Base-by-base conservation (phyloP, 2,329 filamentous ascomycete species). In the Paecilomyces dactylethromorphus region DNA sequence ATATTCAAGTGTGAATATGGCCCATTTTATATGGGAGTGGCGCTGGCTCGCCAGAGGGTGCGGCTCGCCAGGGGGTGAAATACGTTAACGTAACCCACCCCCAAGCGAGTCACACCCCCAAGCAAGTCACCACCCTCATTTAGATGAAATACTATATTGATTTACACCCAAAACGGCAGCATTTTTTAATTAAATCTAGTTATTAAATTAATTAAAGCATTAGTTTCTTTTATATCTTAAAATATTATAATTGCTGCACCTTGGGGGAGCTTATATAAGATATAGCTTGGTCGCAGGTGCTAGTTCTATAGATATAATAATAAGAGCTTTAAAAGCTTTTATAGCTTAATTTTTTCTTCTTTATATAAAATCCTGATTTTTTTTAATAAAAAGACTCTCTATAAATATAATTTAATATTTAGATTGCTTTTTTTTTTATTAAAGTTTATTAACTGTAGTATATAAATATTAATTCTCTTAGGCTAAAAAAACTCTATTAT, bases 401-500 rank as follows among this genome's bases (percentile, higher is more conserved):
- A 18, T 33, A 53, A 18, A 15, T 21, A 31, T 49, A n/a, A 58
- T 56, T 49, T 56, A 8, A 13, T 18, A 6, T 5, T 10, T 50
- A 22, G 45, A 50, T 50, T 11, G n/a, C 5, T 18, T 15, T 10
- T 12, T 50, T 24, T 50, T 50, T n/a, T 53, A 39, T 11, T 33
- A 15, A 21, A 21, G 31, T 53, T 12, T 49, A 54, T 58, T 29
- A 39, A 24, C 45, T 51, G 11, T 53, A 26, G 32, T 15, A 18
- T 31, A 35, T 57, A 63, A 45, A 22, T 64, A 22, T 24, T 50
- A 18, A 21, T 56, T 52, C 26, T 63, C 59, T 32, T 59, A 10
- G 26, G 58, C 56, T 29, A 64, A 39, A 56, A 64, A 31, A 39
- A 62, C 53, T 22, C 53, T 54, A 26, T 31, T 55, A 53, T 62